phyloP scores from a whole-genome alignment of 345 rosid species.

The Ceriops tagal region DNA sequence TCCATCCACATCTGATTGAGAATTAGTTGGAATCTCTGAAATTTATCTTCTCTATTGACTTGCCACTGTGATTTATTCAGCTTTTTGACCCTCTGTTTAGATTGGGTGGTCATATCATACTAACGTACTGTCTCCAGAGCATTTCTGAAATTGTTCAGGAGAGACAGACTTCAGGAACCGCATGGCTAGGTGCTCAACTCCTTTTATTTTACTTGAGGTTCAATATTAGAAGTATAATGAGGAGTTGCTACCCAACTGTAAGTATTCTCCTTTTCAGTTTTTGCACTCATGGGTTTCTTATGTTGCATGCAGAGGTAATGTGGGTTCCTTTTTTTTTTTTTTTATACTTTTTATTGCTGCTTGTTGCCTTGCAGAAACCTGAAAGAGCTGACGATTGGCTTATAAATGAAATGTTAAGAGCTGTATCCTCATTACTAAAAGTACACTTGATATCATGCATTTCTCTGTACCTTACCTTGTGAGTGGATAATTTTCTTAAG shows the following conservation, averaged over 20 bases:
- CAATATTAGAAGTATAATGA: conserved; percentile 50
- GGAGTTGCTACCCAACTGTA: conserved; percentile 78
- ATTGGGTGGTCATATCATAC: too few relatives aligned
- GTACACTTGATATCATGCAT: neutral
- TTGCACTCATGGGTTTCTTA: conserved; percentile 4
- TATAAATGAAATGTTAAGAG: conserved; percentile 73
- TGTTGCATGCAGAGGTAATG: neutral
- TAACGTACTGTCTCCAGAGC: neutral
- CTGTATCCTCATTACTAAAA: conserved; percentile 59
- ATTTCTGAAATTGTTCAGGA: conserved; percentile 39
- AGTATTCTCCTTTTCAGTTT: conserved; percentile 15
- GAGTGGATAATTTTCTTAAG: neutral
- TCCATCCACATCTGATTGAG: too few relatives aligned
- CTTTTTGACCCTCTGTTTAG: too few relatives aligned
- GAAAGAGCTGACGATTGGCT: conserved; percentile 81
- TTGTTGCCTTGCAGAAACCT: conserved; percentile 45
- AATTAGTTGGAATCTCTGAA: too few relatives aligned
- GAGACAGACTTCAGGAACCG: conserved; percentile 51
- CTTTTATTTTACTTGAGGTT: conserved; percentile 58
- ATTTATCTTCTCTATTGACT: too few relatives aligned
- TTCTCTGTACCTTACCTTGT: neutral
- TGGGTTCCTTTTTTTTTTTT: neutral
- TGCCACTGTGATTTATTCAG: too few relatives aligned
- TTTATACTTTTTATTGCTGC: neutral
- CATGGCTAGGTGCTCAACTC: conserved; percentile 62